phyloP scores from a whole-genome alignment of 768 basidiomycete species.

The Boletus patriciae region DNA sequence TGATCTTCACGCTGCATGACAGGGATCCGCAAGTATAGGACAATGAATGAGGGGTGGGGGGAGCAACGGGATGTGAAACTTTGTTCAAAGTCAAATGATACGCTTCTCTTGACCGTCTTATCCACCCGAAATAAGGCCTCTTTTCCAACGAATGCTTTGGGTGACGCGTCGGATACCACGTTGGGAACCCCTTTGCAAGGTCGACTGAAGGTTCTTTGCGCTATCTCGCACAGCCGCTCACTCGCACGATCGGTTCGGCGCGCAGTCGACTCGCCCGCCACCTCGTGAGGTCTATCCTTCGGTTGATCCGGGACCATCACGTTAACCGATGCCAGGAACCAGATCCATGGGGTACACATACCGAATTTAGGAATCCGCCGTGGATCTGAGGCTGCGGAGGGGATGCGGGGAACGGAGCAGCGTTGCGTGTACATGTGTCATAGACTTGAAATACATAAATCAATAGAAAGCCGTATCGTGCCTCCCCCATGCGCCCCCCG shows the following conservation, averaged over 20 bases:
- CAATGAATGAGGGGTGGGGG: neutral
- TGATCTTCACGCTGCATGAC: constrained; percentile 41
- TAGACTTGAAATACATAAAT: no score
- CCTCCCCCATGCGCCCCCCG: no score
- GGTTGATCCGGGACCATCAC: constrained; percentile 57
- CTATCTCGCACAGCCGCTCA: constrained; percentile 22
- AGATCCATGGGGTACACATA: constrained; percentile 41
- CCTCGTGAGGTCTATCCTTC: constrained; percentile 43
- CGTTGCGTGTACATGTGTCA: no score
- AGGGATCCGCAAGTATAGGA: constrained; percentile 17
- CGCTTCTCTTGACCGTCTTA: constrained; percentile 16
- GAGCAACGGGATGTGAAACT: constrained; percentile 21
- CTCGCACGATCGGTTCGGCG: constrained; percentile 26
- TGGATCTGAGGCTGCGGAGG: no score
- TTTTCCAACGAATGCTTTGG: constrained; percentile 22
- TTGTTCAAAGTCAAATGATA: constrained; percentile 19
- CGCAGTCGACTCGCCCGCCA: constrained; percentile 19
- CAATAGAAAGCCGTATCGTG: no score
- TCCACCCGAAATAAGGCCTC: constrained; percentile 31
- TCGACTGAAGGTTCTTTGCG: constrained; percentile 20
- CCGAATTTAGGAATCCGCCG: constrained; percentile 34
- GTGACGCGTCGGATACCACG: constrained; percentile 11
- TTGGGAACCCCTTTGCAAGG: constrained; percentile 30
- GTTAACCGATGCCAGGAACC: constrained; percentile 26
- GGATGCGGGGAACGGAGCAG: no score